These are phyloP conservation scores for Salvia miltiorrhiza DNA, from an alignment of 257 asterid genomes.

Conservation along the genomic window DNA sequence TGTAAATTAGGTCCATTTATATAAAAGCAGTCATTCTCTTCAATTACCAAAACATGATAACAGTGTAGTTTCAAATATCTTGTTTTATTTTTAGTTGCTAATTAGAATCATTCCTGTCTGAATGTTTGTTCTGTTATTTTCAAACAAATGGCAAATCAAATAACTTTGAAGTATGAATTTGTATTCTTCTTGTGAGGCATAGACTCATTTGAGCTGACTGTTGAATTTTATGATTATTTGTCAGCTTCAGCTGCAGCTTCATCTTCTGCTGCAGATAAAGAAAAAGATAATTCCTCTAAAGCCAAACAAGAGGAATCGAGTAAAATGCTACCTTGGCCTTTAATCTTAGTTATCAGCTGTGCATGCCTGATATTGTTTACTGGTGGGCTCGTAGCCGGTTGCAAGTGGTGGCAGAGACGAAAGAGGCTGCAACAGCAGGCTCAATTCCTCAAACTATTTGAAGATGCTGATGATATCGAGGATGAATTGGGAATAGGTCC, in stretches of 20 bases:
- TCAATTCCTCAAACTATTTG: slow-evolving; percentile 61
- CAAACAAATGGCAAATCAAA: not conserved
- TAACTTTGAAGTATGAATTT: not conserved
- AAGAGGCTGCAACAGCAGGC: slow-evolving; percentile 82
- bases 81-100: not conserved
- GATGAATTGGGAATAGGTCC: slow-evolving; percentile 69
- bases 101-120: not conserved
- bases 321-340: slow-evolving; percentile 43
- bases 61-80: not conserved
- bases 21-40: not conserved
- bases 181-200: not conserved
- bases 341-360: slow-evolving; percentile 30
- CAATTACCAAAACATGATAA: not conserved
- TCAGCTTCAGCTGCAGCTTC: slow-evolving; percentile 29
- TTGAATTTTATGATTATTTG: slow-evolving; percentile 12
- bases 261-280: not conserved
- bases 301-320: slow-evolving; percentile 18
- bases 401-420: slow-evolving; percentile 55
- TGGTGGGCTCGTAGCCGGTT: slow-evolving; percentile 38
- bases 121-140: not conserved
- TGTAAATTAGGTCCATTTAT: not conserved
- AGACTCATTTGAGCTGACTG: not conserved
- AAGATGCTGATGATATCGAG: slow-evolving; percentile 61
- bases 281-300: slow-evolving; percentile 19
- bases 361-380: slow-evolving; percentile 27